A percentile compares a stretch with the other conserved stretches of the same genome.
Evolutionary conservation across 331 rosid species (phyloP).

Genomic region (Cydonia oblonga): DNA sequence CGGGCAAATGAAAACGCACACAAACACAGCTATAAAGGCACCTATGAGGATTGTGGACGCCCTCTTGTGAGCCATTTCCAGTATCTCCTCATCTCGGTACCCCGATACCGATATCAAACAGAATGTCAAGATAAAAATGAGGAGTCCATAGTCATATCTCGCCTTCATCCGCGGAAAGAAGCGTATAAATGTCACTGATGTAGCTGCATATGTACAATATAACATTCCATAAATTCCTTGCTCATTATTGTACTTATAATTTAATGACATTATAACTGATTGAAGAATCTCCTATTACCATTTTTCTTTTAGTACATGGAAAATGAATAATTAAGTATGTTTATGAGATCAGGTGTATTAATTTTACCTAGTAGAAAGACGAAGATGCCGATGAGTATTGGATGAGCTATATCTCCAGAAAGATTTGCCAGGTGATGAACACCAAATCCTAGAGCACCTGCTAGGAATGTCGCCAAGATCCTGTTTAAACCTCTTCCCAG

Average conservation of each 20-base stretch:
- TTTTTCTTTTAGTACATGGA: no score
- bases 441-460: conserved; percentile 38
- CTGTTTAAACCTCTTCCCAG: conserved; percentile 45
- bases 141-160: conserved; percentile 37
- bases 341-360: background rate
- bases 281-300: background rate
- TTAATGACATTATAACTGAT: background rate
- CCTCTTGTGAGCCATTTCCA: conserved; percentile 28
- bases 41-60: conserved; percentile 35
- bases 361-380: conserved; percentile 22
- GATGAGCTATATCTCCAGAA: conserved; percentile 10
- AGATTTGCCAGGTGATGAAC: conserved; percentile 16
- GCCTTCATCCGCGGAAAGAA: conserved; percentile 33
- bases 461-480: conserved; percentile 32
- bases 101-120: conserved; percentile 41
- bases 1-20: conserved; percentile 31
- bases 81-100: conserved; percentile 17
- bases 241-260: background rate
- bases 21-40: conserved; percentile 9
- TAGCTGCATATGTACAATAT: conserved; percentile 15
- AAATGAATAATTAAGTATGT: background rate
- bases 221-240: background rate
- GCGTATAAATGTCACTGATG: conserved; percentile 21
- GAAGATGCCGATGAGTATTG: conserved; percentile 16
- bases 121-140: conserved; percentile 40